Conservation (phyloP, 192 early-diverging fungal genomes). For the Coemansia sp. region DNA sequence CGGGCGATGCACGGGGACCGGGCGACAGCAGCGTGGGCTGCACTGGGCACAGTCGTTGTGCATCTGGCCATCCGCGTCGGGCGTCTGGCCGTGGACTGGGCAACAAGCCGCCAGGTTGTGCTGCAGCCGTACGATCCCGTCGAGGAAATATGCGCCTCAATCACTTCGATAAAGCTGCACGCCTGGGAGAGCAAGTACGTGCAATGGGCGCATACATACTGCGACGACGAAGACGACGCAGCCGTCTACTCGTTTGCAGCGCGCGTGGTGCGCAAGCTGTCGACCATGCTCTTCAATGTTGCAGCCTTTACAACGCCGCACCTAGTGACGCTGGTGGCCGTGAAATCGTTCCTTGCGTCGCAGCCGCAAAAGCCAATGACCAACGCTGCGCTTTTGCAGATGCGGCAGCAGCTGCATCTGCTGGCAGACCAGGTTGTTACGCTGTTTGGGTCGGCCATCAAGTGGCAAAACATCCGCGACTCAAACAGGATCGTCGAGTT, state of each 20-base stretch:
- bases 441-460: constrained; percentile 6
- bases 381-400: not conserved
- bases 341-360: not conserved
- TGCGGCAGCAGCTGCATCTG: not conserved
- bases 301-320: not conserved
- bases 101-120: constrained; percentile 13
- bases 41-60: not conserved
- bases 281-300: not conserved
- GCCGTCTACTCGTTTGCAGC: constrained; percentile 1
- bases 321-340: constrained; percentile 8
- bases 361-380: not conserved
- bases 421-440: constrained; percentile 1
- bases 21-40: not conserved
- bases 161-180: constrained; percentile 92
- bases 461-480: constrained; percentile 16
- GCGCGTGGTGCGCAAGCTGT: constrained; percentile 9
- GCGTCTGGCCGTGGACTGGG: constrained; percentile 10
- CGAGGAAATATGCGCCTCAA: constrained; percentile 86
- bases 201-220: constrained; percentile 60
- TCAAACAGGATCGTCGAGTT: constrained; percentile 22
- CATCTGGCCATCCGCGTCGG: not conserved
- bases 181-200: constrained; percentile 87
- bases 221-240: constrained; percentile 59
- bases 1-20: not conserved
- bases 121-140: constrained; percentile 60